phyloP scores from a whole-genome alignment of 345 rosid species.

The Hibiscus trionum region DNA sequence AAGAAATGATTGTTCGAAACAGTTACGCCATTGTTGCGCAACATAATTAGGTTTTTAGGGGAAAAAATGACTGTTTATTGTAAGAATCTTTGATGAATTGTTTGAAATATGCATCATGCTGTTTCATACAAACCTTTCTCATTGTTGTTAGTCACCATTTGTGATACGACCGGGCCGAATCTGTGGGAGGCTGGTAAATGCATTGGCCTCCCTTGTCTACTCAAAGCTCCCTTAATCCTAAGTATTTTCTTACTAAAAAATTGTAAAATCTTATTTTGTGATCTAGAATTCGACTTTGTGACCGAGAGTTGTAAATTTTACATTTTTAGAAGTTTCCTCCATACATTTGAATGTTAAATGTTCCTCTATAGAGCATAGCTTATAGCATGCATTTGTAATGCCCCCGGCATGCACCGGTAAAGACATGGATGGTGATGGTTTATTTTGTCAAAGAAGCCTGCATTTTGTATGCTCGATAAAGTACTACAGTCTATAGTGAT shows the following conservation, averaged over 20 bases:
- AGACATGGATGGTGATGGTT: background rate
- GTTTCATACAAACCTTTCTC: background rate
- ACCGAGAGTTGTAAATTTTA: background rate
- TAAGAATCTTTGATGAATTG: background rate
- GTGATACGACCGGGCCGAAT: background rate
- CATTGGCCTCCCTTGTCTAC: background rate
- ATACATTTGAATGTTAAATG: background rate
- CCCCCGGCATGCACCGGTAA: background rate
- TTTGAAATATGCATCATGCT: background rate
- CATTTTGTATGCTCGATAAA: background rate
- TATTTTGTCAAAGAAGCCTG: slow-evolving; percentile 1
- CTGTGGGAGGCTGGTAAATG: background rate
- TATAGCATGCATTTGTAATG: background rate
- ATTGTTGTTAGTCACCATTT: background rate
- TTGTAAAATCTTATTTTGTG: too few relatives aligned
- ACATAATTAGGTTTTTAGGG: background rate
- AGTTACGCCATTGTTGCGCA: background rate
- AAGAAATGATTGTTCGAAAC: background rate
- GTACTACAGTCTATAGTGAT: background rate
- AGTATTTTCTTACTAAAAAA: background rate
- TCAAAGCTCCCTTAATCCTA: background rate
- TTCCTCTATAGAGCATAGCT: background rate
- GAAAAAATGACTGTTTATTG: background rate
- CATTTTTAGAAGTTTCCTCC: background rate
- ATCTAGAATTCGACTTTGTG: background rate